phyloP scores from a whole-genome alignment of 176 grass and related monocot species.

The Lolium rigidum region DNA sequence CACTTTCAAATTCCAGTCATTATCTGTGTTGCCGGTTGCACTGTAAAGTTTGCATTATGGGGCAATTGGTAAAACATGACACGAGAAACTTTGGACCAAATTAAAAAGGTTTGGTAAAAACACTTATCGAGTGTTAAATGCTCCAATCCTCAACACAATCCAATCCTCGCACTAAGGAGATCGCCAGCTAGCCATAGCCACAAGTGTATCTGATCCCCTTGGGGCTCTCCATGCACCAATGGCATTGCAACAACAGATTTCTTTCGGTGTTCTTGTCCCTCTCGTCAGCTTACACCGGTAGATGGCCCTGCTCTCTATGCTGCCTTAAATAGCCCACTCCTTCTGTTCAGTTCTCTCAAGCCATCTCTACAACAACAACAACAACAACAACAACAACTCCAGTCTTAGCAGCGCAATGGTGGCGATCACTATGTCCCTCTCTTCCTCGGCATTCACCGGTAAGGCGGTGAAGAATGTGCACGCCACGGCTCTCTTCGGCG shows the following conservation, averaged over 20 bases:
- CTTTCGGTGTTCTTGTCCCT: neutral
- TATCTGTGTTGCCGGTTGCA: neutral
- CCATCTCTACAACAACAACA: neutral
- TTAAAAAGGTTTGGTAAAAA: neutral
- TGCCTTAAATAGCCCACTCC: neutral
- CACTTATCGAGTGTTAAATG: no score
- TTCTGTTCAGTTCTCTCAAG: neutral
- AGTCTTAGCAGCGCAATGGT: neutral
- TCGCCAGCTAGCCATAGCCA: neutral
- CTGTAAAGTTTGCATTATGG: neutral
- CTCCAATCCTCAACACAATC: neutral
- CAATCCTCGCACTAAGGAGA: neutral
- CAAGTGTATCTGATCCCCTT: constrained; percentile 3
- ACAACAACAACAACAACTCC: neutral
- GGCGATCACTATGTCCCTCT: neutral
- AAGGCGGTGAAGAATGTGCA: neutral
- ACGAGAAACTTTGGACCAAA: neutral
- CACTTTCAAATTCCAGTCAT: neutral
- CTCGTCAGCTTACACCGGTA: neutral
- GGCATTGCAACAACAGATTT: neutral
- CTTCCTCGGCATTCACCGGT: neutral
- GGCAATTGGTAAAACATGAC: neutral
- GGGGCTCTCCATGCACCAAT: neutral
- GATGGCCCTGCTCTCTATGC: neutral
- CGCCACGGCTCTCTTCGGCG: neutral